phyloP scores from a whole-genome alignment of 441 rosid genomes.

The Erodium trifolium region DNA sequence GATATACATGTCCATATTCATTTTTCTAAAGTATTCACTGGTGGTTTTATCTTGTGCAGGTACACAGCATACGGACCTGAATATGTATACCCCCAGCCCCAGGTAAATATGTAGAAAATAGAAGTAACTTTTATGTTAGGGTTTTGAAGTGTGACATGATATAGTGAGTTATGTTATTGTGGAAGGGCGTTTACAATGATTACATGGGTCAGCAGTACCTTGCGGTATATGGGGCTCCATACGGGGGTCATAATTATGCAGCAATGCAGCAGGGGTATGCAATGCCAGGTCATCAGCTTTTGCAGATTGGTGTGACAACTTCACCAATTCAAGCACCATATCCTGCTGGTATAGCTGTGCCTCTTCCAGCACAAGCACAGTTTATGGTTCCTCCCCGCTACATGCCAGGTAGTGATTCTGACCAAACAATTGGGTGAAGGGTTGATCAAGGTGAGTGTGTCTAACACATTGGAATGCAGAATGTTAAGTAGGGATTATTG shows the following conservation, averaged over 20 bases:
- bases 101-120: too few relatives aligned
- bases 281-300: conserved; percentile 64
- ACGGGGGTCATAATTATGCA: conserved; percentile 62
- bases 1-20: neutral
- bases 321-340: conserved; percentile 72
- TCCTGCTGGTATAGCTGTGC: conserved; percentile 39
- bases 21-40: conserved; percentile 11
- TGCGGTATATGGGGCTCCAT: conserved; percentile 75
- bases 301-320: conserved; percentile 50
- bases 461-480: neutral
- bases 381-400: conserved; percentile 42
- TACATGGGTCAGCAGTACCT: conserved; percentile 78
- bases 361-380: conserved; percentile 54
- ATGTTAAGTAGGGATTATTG: neutral
- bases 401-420: conserved; percentile 72
- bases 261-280: conserved; percentile 77
- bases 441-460: conserved; percentile 39
- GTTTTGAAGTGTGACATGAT: neutral
- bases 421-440: conserved; percentile 75
- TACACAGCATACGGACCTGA: conserved; percentile 70
- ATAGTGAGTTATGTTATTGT: conserved; percentile 16
- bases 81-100: conserved; percentile 62
- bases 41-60: conserved; percentile 36
- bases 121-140: neutral
- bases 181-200: conserved; percentile 70